Evolutionary conservation across 2,329 filamentous ascomycete species (phyloP).

Genomic region (Colletotrichum cordylinicola): DNA sequence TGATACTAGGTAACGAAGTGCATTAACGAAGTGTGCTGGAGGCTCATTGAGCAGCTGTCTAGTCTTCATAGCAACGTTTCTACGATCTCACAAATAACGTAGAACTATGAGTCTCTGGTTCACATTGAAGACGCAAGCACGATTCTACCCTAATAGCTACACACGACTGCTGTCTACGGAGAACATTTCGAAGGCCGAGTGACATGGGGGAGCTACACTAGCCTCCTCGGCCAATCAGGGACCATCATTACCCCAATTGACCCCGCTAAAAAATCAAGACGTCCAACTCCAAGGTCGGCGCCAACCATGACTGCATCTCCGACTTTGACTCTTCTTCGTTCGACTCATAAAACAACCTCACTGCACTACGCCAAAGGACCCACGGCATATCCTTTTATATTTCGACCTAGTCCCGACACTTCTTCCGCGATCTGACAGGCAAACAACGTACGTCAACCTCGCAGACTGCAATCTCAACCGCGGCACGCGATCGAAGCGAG

Average conservation of each 20-base stretch:
- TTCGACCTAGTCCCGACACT: rapidly evolving
- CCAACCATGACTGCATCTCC: not conserved
- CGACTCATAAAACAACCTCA: not conserved
- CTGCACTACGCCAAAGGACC: not conserved
- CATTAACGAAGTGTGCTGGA: not conserved
- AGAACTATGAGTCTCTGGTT: not conserved
- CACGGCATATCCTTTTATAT: rapidly evolving
- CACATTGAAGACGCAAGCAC: not conserved
- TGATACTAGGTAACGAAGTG: not conserved
- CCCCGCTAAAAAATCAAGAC: not conserved
- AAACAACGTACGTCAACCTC: not conserved
- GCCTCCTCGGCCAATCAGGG: not conserved
- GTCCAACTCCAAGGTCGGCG: not conserved
- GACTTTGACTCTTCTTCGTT: not conserved
- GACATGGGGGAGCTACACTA: not conserved
- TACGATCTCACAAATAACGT: not conserved
- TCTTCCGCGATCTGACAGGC: not conserved
- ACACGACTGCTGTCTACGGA: not conserved
- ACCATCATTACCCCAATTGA: not conserved
- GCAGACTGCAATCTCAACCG: not conserved
- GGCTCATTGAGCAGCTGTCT: not conserved
- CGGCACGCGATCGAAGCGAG: not conserved
- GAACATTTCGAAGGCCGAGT: not conserved
- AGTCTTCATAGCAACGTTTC: not conserved
- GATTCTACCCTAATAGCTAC: not conserved